Conservation (phyloP, 2,329 filamentous ascomycete species). For the Arthrobotrys sphaeroides region DNA sequence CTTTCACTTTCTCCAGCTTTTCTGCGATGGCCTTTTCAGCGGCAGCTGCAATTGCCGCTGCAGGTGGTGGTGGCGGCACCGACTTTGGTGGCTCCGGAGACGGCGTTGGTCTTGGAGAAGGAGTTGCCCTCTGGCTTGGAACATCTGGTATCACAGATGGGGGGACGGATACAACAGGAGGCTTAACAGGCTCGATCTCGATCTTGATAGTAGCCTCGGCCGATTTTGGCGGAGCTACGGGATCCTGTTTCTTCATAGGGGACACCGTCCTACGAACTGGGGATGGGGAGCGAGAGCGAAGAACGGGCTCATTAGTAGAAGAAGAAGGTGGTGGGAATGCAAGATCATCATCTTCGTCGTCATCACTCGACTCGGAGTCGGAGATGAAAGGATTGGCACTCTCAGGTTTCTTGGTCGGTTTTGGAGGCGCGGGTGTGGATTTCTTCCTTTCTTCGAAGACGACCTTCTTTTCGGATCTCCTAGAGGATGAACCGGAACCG, state of each 20-base stretch:
- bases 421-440: slow-evolving; percentile 6
- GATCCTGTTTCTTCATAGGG: slow-evolving; percentile 40
- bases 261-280: slow-evolving; percentile 31
- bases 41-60: slow-evolving; percentile 14
- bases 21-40: slow-evolving; percentile 33
- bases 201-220: slow-evolving; percentile 22
- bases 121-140: slow-evolving; percentile 1
- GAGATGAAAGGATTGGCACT: slow-evolving; percentile 46
- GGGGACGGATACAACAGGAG: background rate
- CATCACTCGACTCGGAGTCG: slow-evolving; percentile 36
- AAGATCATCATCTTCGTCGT: slow-evolving; percentile 29
- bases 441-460: slow-evolving; percentile 18
- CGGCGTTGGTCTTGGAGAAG: slow-evolving; percentile 2
- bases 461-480: slow-evolving; percentile 26
- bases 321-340: slow-evolving; percentile 24
- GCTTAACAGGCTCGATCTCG: slow-evolving; percentile 25
- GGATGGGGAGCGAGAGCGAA: slow-evolving; percentile 35
- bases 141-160: background rate
- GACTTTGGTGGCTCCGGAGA: slow-evolving; percentile 41
- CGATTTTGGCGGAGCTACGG: slow-evolving; percentile 29
- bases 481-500: slow-evolving; percentile 33
- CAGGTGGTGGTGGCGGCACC: background rate
- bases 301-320: slow-evolving; percentile 5
- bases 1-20: slow-evolving; percentile 34
- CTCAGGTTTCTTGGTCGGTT: slow-evolving; percentile 25